phyloP scores from a whole-genome alignment of 1,284 basidiomycete species.

The Termitomyces sp. region DNA sequence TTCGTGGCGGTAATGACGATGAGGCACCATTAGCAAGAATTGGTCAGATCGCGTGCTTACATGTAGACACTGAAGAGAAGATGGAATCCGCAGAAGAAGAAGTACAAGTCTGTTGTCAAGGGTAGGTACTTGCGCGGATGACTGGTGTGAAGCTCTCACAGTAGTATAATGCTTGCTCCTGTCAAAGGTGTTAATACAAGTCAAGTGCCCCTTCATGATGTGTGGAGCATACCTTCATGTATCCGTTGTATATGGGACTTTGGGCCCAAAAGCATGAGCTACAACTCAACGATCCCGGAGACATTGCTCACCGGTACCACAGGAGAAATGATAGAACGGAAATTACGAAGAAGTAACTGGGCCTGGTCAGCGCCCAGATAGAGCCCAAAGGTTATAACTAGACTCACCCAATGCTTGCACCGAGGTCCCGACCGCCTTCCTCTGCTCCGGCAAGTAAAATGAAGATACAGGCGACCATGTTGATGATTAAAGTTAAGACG shows the following conservation, averaged over 20 bases:
- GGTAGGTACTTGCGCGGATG: constrained; percentile 23
- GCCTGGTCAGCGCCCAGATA: constrained; percentile 21
- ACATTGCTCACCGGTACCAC: constrained; percentile 73
- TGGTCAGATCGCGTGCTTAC: constrained; percentile 37
- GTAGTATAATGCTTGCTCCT: constrained; percentile 86
- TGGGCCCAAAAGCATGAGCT: constrained; percentile 11
- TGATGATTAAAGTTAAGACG: constrained; percentile 74
- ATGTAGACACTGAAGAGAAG: constrained; percentile 86
- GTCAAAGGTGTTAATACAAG: constrained; percentile 11
- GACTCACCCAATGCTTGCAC: constrained; percentile 72
- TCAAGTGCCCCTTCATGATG: constrained; percentile 12
- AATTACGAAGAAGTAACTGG: constrained; percentile 83
- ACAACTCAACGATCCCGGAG: background rate
- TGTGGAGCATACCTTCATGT: constrained; percentile 75
- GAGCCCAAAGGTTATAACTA: constrained; percentile 18
- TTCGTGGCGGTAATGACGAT: constrained; percentile 34
- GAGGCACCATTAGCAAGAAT: constrained; percentile 19
- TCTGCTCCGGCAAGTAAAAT: constrained; percentile 73
- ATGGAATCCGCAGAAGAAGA: constrained; percentile 94
- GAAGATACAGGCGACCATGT: constrained; percentile 89
- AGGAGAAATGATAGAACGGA: constrained; percentile 78
- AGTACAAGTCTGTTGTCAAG: constrained; percentile 74
- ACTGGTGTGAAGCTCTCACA: constrained; percentile 43
- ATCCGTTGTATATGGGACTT: constrained; percentile 94
- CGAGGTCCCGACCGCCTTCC: constrained; percentile 79